These are phyloP conservation scores for Cryphonectria nitschkei DNA, from an alignment of 2,329 filamentous ascomycete genomes.

Conservation along the genomic window DNA sequence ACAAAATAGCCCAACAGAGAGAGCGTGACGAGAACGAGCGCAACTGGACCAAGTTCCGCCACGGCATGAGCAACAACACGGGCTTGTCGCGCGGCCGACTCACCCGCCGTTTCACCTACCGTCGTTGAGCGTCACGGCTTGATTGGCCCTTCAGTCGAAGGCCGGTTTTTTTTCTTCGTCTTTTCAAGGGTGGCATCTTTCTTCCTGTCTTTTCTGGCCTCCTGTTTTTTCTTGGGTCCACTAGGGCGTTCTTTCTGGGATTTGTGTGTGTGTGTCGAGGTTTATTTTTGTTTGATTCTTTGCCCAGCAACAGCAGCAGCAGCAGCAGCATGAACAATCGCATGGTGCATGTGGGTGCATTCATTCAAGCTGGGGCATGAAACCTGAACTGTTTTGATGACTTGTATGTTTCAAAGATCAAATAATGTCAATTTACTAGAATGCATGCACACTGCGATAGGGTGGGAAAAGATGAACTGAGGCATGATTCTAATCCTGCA, in stretches of 20 bases:
- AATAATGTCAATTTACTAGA: neutral
- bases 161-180: neutral
- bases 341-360: conserved; percentile 3
- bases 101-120: conserved; percentile 23
- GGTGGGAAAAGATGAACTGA: too few relatives aligned
- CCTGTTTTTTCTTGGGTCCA: too few relatives aligned
- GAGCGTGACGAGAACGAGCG: conserved; percentile 55
- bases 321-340: neutral
- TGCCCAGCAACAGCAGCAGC: neutral
- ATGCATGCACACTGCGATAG: neutral
- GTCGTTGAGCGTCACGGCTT: conserved; percentile 5
- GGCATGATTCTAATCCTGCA: neutral
- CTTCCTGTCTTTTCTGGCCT: neutral
- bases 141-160: too few relatives aligned
- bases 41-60: conserved; percentile 44
- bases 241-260: neutral
- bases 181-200: neutral
- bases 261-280: too few relatives aligned
- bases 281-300: neutral
- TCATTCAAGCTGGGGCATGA: neutral
- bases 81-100: conserved; percentile 24
- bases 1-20: conserved; percentile 54
- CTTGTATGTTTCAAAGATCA: neutral
- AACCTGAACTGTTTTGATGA: neutral
- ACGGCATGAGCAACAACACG: conserved; percentile 21